Percentiles rank a stretch among this genome's conserved stretches.
These are phyloP conservation scores for Colletotrichum camelliae DNA, from an alignment of 2,329 filamentous ascomycete species.

Conservation along the genomic window DNA sequence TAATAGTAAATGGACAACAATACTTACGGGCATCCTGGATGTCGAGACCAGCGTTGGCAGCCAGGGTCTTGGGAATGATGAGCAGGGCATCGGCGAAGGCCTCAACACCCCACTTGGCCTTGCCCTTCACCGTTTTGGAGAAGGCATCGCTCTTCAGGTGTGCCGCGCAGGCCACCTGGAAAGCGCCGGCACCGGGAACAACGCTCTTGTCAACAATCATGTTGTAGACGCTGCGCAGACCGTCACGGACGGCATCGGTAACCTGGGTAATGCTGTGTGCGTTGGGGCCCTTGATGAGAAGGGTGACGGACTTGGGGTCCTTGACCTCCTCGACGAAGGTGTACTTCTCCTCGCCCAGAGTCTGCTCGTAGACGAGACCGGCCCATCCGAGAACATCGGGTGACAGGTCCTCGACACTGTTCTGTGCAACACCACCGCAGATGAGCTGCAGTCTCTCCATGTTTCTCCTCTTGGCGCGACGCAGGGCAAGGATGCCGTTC, in stretches of 20 bases:
- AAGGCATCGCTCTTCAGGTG: conserved; percentile 89
- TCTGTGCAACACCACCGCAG: conserved; percentile 89
- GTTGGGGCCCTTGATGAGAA: conserved; percentile 98
- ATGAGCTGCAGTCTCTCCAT: conserved; percentile 98
- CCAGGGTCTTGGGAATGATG: conserved; percentile 96
- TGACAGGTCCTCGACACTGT: conserved; percentile 92
- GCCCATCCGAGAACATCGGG: conserved; percentile 94
- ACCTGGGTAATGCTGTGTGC: conserved; percentile 96
- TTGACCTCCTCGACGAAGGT: conserved; percentile 99
- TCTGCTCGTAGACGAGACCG: conserved; percentile 95
- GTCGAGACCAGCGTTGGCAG: conserved; percentile 94
- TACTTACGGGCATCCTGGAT: conserved; percentile 91
- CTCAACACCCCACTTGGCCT: conserved; percentile 93
- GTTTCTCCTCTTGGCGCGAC: conserved; percentile 95
- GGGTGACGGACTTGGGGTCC: conserved; percentile 95
- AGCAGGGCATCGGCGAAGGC: conserved; percentile 95
- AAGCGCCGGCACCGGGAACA: conserved; percentile 91
- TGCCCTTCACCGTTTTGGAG: conserved; percentile 91
- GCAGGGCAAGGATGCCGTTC: conserved; percentile 94
- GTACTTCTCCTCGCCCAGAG: conserved; percentile 97
- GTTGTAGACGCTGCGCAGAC: conserved; percentile 96
- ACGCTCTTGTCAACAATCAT: conserved; percentile 99
- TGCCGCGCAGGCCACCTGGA: conserved; percentile 90
- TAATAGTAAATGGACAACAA: conserved; percentile 5
- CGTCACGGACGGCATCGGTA: conserved; percentile 94